Evolutionary conservation across 225 moss, liverwort and hornwort genomes (phyloP).

Genomic region (Physcomitrellopsis africana): DNA sequence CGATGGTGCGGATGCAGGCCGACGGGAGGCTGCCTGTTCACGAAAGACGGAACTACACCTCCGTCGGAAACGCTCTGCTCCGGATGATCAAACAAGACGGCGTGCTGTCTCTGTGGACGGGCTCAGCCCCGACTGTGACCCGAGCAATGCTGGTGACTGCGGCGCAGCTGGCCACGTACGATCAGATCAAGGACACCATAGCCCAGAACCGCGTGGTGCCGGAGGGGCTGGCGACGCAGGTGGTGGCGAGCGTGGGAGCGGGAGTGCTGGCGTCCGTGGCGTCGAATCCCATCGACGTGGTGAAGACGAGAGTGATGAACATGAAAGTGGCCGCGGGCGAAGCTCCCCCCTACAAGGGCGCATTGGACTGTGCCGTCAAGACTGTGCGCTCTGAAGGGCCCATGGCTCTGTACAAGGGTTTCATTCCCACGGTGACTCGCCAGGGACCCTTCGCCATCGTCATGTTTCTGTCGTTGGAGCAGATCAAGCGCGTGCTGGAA

Average conservation of each 20-base stretch:
- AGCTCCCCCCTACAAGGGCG: conserved; percentile 54
- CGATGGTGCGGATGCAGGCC: conserved; percentile 75
- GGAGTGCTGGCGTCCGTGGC: conserved; percentile 60
- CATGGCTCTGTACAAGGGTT: conserved; percentile 72
- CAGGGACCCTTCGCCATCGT: conserved; percentile 68
- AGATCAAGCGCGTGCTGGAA: conserved; percentile 44
- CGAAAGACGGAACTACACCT: conserved; percentile 53
- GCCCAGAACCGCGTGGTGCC: conserved; percentile 30
- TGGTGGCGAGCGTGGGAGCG: conserved; percentile 52
- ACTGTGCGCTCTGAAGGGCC: conserved; percentile 61
- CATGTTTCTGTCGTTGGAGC: conserved; percentile 63
- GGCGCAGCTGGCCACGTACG: conserved; percentile 65
- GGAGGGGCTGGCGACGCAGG: conserved; percentile 54
- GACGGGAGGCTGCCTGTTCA: conserved; percentile 57
- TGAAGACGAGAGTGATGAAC: conserved; percentile 74
- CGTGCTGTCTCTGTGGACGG: conserved; percentile 56
- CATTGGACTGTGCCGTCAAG: conserved; percentile 66
- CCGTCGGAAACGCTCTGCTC: conserved; percentile 56
- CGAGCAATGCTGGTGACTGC: conserved; percentile 76
- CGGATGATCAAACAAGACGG: conserved; percentile 63
- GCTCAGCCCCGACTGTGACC: conserved; percentile 61
- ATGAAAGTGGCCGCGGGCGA: conserved; percentile 52
- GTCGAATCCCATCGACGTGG: conserved; percentile 69
- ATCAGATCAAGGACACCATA: conserved; percentile 63
- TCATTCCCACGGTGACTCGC: conserved; percentile 63